A percentile compares a stretch with the other conserved stretches of the same genome.
Conservation (phyloP, 192 early-diverging fungal genomes). For the Radiomyces spectabilis region DNA sequence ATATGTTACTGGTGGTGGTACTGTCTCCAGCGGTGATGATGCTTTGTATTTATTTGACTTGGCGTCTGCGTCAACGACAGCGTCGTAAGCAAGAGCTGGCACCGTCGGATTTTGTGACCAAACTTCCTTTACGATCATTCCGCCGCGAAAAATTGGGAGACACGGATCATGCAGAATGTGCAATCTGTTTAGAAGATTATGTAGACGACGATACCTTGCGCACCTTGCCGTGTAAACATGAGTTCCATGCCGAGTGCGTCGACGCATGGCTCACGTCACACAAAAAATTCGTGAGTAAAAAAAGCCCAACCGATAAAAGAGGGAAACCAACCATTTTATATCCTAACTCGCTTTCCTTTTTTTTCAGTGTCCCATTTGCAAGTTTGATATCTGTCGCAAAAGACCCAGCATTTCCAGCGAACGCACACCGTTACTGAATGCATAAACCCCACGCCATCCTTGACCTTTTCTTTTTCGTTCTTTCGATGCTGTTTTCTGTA, state of each 20-base stretch:
- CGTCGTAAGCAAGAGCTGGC: slow-evolving; percentile 68
- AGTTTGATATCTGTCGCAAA: slow-evolving; percentile 21
- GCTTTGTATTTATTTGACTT: slow-evolving; percentile 64
- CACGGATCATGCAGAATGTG: slow-evolving; percentile 76
- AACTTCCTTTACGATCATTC: slow-evolving; percentile 68
- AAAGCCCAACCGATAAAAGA: neutral
- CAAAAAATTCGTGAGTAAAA: slow-evolving; percentile 77
- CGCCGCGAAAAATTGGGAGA: slow-evolving; percentile 52
- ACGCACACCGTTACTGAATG: too few species aligned
- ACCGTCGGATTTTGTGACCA: slow-evolving; percentile 62
- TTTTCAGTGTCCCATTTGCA: slow-evolving; percentile 27
- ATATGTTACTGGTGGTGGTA: slow-evolving; percentile 76
- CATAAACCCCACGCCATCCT: too few species aligned
- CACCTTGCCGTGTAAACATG: slow-evolving; percentile 80
- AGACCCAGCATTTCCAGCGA: too few species aligned
- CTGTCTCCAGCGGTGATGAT: slow-evolving; percentile 78
- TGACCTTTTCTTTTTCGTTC: too few species aligned
- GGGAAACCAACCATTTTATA: neutral
- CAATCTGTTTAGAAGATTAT: slow-evolving; percentile 94
- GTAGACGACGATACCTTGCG: slow-evolving; percentile 73
- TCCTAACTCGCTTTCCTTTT: neutral
- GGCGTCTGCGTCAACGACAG: slow-evolving; percentile 67
- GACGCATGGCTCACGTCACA: slow-evolving; percentile 87
- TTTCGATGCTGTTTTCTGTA: too few species aligned
- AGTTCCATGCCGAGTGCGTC: slow-evolving; percentile 85